These are phyloP conservation scores for Psilocybe tampanensis DNA, from an alignment of 768 basidiomycete species.

Conservation along the genomic window DNA sequence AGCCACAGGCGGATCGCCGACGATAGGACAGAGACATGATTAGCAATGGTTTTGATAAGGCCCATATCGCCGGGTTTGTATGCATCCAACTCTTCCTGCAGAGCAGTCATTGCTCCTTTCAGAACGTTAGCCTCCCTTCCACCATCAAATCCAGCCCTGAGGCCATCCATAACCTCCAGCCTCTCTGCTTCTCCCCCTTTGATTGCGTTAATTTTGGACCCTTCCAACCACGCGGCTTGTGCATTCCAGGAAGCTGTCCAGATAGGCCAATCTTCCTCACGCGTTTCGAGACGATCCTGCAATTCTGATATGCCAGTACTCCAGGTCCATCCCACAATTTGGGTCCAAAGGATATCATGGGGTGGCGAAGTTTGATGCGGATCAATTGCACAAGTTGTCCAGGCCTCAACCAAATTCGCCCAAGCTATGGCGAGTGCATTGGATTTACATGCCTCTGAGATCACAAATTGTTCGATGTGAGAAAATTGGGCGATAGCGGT, in stretches of 20 bases:
- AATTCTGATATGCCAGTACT: constrained; percentile 52
- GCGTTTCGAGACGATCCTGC: constrained; percentile 32
- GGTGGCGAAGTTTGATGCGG: constrained; percentile 86
- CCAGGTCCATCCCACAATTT: constrained; percentile 82
- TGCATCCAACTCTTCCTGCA: constrained; percentile 31
- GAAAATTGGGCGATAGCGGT: constrained; percentile 61
- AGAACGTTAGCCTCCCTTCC: constrained; percentile 41
- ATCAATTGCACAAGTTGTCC: constrained; percentile 86
- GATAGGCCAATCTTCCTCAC: constrained; percentile 33
- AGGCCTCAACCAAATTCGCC: constrained; percentile 61
- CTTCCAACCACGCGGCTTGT: constrained; percentile 74
- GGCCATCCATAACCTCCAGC: constrained; percentile 32
- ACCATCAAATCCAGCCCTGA: constrained; percentile 44
- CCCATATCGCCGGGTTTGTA: constrained; percentile 18
- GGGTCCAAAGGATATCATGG: constrained; percentile 91
- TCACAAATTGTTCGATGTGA: constrained; percentile 48
- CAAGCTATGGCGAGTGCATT: constrained; percentile 48
- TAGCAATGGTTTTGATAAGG: constrained; percentile 33
- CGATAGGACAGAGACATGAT: constrained; percentile 39
- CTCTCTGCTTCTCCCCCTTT: constrained; percentile 70
- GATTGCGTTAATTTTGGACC: constrained; percentile 70
- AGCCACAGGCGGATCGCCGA: constrained; percentile 66
- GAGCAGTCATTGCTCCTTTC: constrained; percentile 30
- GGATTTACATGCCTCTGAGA: constrained; percentile 39
- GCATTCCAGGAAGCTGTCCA: constrained; percentile 59